Evolutionary conservation across 768 basidiomycete genomes (phyloP).

Genomic region (Rhizopogon rudus): DNA sequence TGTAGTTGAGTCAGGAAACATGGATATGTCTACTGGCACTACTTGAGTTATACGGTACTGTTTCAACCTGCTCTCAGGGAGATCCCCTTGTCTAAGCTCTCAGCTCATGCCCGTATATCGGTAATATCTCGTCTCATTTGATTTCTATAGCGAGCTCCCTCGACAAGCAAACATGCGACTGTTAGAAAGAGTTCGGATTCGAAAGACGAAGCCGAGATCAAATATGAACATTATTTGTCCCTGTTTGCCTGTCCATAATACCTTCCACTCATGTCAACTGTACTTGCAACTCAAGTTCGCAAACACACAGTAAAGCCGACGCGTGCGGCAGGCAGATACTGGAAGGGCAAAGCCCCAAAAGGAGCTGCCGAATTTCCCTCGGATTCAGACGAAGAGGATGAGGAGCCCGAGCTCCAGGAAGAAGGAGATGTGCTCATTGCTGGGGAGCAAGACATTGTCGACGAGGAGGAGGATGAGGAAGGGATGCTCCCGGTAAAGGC

Average conservation of each 20-base stretch:
- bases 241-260: conserved; percentile 1
- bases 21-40: no score
- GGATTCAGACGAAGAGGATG: conserved; percentile 57
- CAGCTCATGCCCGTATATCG: no score
- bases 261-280: conserved; percentile 22
- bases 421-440: conserved; percentile 59
- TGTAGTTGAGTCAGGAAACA: no score
- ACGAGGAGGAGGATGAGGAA: conserved; percentile 40
- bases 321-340: conserved; percentile 81
- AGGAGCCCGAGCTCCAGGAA: conserved; percentile 36
- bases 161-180: no score
- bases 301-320: conserved; percentile 77
- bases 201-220: no score
- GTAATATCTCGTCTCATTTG: no score
- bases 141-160: no score
- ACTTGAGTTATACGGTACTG: no score
- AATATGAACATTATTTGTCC: neutral
- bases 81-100: no score
- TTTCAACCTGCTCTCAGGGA: no score
- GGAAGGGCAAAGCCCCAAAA: conserved; percentile 87
- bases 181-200: no score
- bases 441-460: conserved; percentile 49
- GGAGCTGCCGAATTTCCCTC: conserved; percentile 55
- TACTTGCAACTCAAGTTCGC: conserved; percentile 34
- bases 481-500: conserved; percentile 36